Evolutionary conservation across 352 stramenopile species (phyloP).

Genomic region (Pythium myriotylum): DNA sequence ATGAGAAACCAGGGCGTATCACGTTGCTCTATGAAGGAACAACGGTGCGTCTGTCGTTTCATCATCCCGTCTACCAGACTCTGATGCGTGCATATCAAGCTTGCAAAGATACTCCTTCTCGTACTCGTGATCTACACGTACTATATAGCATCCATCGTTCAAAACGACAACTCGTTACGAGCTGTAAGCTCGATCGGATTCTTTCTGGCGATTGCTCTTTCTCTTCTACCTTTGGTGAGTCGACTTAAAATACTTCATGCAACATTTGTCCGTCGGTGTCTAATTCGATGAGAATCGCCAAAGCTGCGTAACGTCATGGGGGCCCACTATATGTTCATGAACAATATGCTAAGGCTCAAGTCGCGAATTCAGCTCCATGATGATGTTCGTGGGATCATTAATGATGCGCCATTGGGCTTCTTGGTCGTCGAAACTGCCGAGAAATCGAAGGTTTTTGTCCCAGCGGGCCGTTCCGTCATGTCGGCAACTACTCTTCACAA

Average conservation of each 20-base stretch:
- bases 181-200: slow-evolving; percentile 71
- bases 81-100: slow-evolving; percentile 12
- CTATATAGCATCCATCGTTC: slow-evolving; percentile 57
- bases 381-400: slow-evolving; percentile 46
- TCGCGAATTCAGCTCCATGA: slow-evolving; percentile 52
- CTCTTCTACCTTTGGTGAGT: slow-evolving; percentile 56
- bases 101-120: slow-evolving; percentile 72
- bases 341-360: slow-evolving; percentile 67
- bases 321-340: slow-evolving; percentile 77
- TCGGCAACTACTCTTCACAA: slow-evolving; percentile 58
- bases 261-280: neutral
- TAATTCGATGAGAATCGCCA: neutral
- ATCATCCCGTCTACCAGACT: too few species aligned
- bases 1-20: slow-evolving; percentile 58
- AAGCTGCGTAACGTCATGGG: slow-evolving; percentile 74
- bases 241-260: neutral
- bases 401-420: slow-evolving; percentile 64
- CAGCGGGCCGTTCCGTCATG: slow-evolving; percentile 55
- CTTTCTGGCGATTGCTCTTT: slow-evolving; percentile 63
- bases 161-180: slow-evolving; percentile 50
- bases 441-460: slow-evolving; percentile 66
- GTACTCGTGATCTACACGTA: slow-evolving; percentile 79
- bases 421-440: slow-evolving; percentile 63
- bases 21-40: slow-evolving; percentile 71
- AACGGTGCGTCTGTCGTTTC: slow-evolving; percentile 29